These are phyloP conservation scores for Emergomyces orientalis DNA, from an alignment of 2,329 filamentous ascomycete genomes.

Conservation along the genomic window DNA sequence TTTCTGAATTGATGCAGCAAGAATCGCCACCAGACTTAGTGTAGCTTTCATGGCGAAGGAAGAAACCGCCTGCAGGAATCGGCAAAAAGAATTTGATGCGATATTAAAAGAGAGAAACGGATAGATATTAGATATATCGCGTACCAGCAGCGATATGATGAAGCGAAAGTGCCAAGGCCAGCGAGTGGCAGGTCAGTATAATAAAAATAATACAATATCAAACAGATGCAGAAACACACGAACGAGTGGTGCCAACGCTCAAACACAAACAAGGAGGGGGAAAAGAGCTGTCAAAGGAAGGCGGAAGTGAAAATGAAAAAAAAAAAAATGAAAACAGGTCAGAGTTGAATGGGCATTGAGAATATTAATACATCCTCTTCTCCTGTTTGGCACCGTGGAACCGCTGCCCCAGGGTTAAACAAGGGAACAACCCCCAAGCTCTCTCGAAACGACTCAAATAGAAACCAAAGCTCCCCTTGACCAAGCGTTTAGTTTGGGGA, in stretches of 20 bases:
- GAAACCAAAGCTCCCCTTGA: background rate
- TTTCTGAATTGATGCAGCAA: slow-evolving; percentile 20
- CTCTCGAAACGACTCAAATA: background rate
- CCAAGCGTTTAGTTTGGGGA: background rate
- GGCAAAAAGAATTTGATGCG: background rate
- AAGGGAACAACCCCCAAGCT: background rate
- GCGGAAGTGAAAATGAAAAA: background rate
- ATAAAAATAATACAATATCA: slow-evolving; percentile 4
- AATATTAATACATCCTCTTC: background rate
- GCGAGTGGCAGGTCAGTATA: background rate
- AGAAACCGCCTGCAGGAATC: background rate
- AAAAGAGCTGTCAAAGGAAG: background rate
- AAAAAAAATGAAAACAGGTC: background rate
- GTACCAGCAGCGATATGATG: slow-evolving; percentile 14
- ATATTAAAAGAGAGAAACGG: slow-evolving; percentile 6
- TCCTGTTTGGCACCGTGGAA: background rate
- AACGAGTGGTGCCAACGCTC: background rate
- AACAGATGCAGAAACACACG: background rate
- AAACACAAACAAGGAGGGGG: background rate
- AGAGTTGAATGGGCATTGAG: slow-evolving; percentile 1
- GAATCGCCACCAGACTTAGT: slow-evolving; percentile 14
- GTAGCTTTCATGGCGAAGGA: slow-evolving; percentile 19
- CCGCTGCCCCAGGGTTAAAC: background rate
- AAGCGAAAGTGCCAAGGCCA: background rate
- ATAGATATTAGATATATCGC: slow-evolving; percentile 11